A percentile compares a stretch with the other conserved stretches of the same genome.
Conservation (phyloP, 306 rosid species). For the Vicia villosa region DNA sequence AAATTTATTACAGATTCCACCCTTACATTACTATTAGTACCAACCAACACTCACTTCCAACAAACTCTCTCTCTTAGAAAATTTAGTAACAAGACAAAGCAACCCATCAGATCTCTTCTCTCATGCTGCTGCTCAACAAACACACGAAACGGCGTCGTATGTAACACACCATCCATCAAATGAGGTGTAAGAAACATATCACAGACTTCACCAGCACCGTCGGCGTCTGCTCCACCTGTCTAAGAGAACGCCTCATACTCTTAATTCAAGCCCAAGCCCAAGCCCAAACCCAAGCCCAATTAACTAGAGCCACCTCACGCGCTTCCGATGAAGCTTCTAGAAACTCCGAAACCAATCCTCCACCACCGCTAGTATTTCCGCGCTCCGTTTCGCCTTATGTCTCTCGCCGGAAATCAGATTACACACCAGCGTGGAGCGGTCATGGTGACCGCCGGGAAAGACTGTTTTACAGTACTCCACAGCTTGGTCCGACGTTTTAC, state of each 20-base stretch:
- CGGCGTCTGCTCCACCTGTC: constrained; percentile 92
- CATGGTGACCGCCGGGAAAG: constrained; percentile 37
- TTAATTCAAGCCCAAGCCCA: constrained; percentile 47
- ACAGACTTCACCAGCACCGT: constrained; percentile 62
- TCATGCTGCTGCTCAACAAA: constrained; percentile 17
- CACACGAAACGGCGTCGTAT: constrained; percentile 32
- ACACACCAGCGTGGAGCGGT: constrained; percentile 38
- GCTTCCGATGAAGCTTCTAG: constrained; percentile 43
- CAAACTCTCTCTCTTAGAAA: background rate
- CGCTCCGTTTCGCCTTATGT: constrained; percentile 92
- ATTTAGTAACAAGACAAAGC: constrained; percentile 43
- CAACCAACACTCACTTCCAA: constrained; percentile 32
- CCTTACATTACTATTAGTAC: constrained; percentile 33
- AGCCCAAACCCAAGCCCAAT: constrained; percentile 50
- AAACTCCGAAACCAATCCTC: constrained; percentile 54
- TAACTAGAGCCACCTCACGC: constrained; percentile 45
- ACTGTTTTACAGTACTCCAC: constrained; percentile 82
- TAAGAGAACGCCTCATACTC: constrained; percentile 70
- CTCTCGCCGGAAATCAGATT: constrained; percentile 75
- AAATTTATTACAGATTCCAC: constrained; percentile 39
- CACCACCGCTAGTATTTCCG: constrained; percentile 64
- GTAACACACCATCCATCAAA: constrained; percentile 30
- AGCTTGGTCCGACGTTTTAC: constrained; percentile 60
- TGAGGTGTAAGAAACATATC: constrained; percentile 87
- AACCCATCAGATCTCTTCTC: constrained; percentile 43